Base-by-base conservation (phyloP, 2,329 filamentous ascomycete species). In the Didymosphaeria variabile region DNA sequence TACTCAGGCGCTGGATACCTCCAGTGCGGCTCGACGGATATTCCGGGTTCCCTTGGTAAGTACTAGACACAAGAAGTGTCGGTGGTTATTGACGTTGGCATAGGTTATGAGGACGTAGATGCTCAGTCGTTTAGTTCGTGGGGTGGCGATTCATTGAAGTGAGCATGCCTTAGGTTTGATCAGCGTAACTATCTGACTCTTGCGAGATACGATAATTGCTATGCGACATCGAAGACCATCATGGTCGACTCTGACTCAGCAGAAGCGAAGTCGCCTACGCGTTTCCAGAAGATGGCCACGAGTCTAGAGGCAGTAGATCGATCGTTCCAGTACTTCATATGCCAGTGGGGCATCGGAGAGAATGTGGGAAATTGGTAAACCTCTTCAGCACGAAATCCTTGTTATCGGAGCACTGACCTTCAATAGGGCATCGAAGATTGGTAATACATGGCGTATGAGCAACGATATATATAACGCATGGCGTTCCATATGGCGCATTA, bases 91-190 rank as follows among this genome's bases (percentile, higher is more conserved):
- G 8, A 54, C 23, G 1, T 5, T 9, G 42, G 8, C 17, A 15
- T 32, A 82, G 87, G 84, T 1, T 82, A 84, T 65, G 88, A 90
- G 66, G 73, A 80, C 1, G 73, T 86, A 17, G 88, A 90, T 72
- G 88, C 87, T 1, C 73, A 82, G 45, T 84, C 85, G 0, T 89
- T 86, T 69, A 84, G 85, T 0, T 67, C 71, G 21, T 79, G 76
- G 76, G 75, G 72, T 10, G 72, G 75, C 10, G 76, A 79, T 55
- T 70, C 68, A 0, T 72, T 88, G 12, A 88, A 88, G 81, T 87
- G 74, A 73, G 76, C 85, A 60, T 21, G 32, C 5, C 13, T 5
- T 21, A n/a, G 2, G 7, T 6, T 42, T 13, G 15, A 13, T 62
- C 84, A 82, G 61, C 10, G 19, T 32, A 1, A 2, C 21, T 47